phyloP scores from a whole-genome alignment of 192 early-diverging fungal genomes.

The Linnemannia zychae region DNA sequence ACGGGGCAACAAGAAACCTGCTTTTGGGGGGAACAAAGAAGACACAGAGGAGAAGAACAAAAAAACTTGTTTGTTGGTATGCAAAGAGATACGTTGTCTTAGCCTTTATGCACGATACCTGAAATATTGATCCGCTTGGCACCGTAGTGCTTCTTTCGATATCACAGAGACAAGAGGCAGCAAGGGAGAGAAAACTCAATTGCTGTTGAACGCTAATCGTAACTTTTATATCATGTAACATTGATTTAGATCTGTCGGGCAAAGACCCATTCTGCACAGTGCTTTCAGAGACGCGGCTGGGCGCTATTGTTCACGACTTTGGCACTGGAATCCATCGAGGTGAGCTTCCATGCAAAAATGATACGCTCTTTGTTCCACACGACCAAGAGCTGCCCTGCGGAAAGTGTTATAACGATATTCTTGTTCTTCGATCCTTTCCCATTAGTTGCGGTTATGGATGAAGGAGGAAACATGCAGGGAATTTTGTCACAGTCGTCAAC shows the following conservation, averaged over 20 bases:
- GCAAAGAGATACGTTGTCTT: background rate
- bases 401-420: background rate
- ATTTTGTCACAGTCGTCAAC: constrained; percentile 85
- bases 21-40: background rate
- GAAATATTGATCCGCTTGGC: background rate
- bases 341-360: constrained; percentile 15
- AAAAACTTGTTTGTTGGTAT: constrained; percentile 5
- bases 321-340: constrained; percentile 82
- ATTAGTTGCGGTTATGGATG: constrained; percentile 79
- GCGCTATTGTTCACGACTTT: constrained; percentile 80
- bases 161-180: background rate
- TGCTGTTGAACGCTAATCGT: background rate
- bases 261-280: constrained; percentile 89
- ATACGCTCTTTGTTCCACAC: no score
- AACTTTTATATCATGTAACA: background rate
- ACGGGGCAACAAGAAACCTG: background rate
- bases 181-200: background rate
- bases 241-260: constrained; percentile 74
- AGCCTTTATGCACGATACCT: background rate
- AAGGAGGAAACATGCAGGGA: constrained; percentile 72
- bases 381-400: background rate
- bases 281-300: constrained; percentile 78
- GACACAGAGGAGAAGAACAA: background rate
- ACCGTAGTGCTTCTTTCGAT: background rate
- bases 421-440: background rate